Percentiles rank a stretch among this genome's conserved stretches.
These are phyloP conservation scores for Agrocybe praecox DNA, from an alignment of 768 basidiomycete species.

Conservation along the genomic window DNA sequence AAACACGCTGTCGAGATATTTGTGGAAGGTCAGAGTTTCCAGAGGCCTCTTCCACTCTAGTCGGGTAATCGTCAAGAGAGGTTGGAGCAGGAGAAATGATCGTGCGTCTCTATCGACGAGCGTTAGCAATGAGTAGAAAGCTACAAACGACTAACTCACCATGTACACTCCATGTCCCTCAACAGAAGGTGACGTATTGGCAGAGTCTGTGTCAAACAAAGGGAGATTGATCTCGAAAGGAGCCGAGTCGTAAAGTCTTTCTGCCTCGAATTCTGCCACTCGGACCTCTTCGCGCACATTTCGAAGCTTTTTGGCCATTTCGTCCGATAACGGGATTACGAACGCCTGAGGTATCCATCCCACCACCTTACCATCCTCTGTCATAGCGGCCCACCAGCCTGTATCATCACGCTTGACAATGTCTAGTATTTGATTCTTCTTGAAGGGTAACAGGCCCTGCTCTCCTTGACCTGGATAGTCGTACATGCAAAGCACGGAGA, in stretches of 20 bases:
- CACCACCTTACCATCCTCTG: conserved; percentile 46
- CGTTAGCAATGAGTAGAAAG: background rate
- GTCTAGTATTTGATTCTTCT: conserved; percentile 66
- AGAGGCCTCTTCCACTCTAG: background rate
- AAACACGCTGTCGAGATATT: conserved; percentile 5
- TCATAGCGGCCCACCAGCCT: conserved; percentile 85
- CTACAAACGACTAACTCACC: conserved; percentile 1
- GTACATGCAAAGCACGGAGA: conserved; percentile 64
- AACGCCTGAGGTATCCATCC: conserved; percentile 82
- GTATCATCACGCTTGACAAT: conserved; percentile 69
- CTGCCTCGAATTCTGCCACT: conserved; percentile 48
- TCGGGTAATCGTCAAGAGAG: conserved; percentile 7
- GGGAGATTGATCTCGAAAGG: conserved; percentile 32
- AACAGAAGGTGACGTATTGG: conserved; percentile 9
- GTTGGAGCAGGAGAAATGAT: conserved; percentile 6
- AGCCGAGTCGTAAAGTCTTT: conserved; percentile 42
- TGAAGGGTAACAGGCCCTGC: conserved; percentile 61
- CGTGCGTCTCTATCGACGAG: background rate
- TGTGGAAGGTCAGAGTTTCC: conserved; percentile 1
- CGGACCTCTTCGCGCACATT: conserved; percentile 46
- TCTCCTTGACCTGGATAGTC: conserved; percentile 66
- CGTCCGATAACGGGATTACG: conserved; percentile 55
- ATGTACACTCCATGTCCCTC: conserved; percentile 13
- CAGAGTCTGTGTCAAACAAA: conserved; percentile 19
- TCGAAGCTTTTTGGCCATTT: conserved; percentile 50